phyloP scores from a whole-genome alignment of 2,329 filamentous ascomycete species.

The Colletotrichum magnum region DNA sequence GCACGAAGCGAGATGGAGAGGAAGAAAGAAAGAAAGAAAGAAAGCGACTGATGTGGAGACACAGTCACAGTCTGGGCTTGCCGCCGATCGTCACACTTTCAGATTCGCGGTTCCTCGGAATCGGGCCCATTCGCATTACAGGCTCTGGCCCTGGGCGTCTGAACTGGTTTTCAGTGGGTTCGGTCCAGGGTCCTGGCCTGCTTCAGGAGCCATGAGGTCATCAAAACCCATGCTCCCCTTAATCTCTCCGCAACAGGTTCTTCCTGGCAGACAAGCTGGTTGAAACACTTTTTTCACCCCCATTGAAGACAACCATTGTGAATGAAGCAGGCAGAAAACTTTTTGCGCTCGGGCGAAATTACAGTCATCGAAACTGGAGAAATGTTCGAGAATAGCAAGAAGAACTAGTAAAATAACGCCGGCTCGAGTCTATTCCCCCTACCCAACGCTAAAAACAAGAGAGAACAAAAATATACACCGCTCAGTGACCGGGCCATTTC shows the following conservation, averaged over 20 bases:
- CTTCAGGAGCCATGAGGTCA: conserved; percentile 35
- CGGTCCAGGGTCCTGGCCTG: conserved; percentile 33
- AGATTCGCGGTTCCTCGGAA: conserved; percentile 36
- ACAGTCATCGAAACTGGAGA: conserved; percentile 9
- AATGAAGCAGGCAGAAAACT: neutral
- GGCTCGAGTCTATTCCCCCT: conserved; percentile 1
- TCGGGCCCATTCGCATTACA: conserved; percentile 5
- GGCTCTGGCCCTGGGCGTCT: conserved; percentile 12
- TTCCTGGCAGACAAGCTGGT: conserved; percentile 25
- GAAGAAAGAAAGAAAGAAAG: neutral
- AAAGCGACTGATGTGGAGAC: conserved; percentile 1
- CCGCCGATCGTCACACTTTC: conserved; percentile 32
- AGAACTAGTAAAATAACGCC: conserved; percentile 2
- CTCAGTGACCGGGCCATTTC: too few species aligned
- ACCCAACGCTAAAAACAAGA: neutral
- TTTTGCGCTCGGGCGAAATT: neutral
- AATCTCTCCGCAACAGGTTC: conserved; percentile 36
- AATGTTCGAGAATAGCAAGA: conserved; percentile 26
- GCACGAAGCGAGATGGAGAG: neutral
- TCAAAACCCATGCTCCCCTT: conserved; percentile 35
- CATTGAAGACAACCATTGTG: neutral
- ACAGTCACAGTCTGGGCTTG: conserved; percentile 28
- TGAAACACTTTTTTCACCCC: conserved; percentile 11
- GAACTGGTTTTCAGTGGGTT: conserved; percentile 4
- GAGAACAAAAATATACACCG: too few species aligned